Conservation (phyloP, 2,329 filamentous ascomycete genomes). For the Neocucurbitaria cava region DNA sequence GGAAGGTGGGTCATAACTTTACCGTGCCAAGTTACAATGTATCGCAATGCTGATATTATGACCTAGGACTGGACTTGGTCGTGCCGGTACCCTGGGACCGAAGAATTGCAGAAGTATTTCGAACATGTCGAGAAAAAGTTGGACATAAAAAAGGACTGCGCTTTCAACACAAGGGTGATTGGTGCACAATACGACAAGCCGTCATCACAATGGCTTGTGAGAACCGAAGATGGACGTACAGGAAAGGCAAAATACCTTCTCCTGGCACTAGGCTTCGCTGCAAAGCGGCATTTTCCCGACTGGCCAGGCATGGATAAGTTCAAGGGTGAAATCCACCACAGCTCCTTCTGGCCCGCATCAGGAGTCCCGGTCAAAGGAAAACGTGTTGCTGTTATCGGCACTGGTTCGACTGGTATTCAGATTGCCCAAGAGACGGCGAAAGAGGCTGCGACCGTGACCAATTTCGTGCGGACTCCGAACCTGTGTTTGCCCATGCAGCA, state of each 20-base stretch:
- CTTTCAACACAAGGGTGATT: slow-evolving; percentile 64
- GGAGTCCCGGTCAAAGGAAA: slow-evolving; percentile 65
- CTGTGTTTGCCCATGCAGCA: slow-evolving; percentile 68
- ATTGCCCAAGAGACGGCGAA: slow-evolving; percentile 67
- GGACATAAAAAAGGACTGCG: slow-evolving; percentile 63
- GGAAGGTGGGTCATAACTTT: slow-evolving; percentile 40
- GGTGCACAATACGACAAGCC: slow-evolving; percentile 60
- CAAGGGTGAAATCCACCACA: slow-evolving; percentile 66
- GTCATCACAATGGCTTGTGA: slow-evolving; percentile 58
- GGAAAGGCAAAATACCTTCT: slow-evolving; percentile 61
- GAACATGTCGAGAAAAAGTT: slow-evolving; percentile 64
- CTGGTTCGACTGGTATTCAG: slow-evolving; percentile 70
- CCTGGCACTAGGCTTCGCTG: slow-evolving; percentile 63
- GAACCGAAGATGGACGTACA: slow-evolving; percentile 59
- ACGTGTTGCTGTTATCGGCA: slow-evolving; percentile 68
- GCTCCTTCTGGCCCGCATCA: slow-evolving; percentile 66
- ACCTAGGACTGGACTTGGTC: slow-evolving; percentile 64
- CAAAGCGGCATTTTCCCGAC: slow-evolving; percentile 67
- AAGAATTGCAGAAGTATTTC: slow-evolving; percentile 65
- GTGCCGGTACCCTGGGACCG: slow-evolving; percentile 59
- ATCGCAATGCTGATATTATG: not conserved
- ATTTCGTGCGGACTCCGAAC: slow-evolving; percentile 74
- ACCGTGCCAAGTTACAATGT: not conserved
- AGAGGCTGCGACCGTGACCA: slow-evolving; percentile 58
- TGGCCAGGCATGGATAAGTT: slow-evolving; percentile 67